Conservation (phyloP, 2,329 filamentous ascomycete species). For the Fusarium nematophilum region DNA sequence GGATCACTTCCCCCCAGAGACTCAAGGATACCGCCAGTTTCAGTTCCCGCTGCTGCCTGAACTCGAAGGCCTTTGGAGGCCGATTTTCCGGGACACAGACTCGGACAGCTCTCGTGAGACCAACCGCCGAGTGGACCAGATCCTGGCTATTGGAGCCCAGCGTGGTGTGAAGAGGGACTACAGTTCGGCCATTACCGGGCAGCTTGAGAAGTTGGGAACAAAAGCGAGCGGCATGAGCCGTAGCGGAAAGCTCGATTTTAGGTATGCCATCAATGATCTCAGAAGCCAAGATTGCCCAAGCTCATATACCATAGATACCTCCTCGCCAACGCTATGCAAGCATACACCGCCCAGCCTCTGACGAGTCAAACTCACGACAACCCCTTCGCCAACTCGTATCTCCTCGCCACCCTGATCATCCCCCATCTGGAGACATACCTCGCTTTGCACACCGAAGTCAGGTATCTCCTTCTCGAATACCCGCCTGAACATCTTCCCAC, state of each 20-base stretch:
- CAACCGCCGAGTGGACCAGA: conserved; percentile 63
- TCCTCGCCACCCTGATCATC: conserved; percentile 68
- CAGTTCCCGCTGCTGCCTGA: conserved; percentile 61
- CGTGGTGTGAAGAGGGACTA: conserved; percentile 64
- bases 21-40: conserved; percentile 60
- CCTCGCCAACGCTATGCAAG: conserved; percentile 70
- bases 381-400: conserved; percentile 64
- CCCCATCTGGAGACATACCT: conserved; percentile 72
- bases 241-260: conserved; percentile 68
- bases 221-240: conserved; percentile 61
- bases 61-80: conserved; percentile 63
- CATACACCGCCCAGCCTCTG: conserved; percentile 63
- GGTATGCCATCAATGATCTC: conserved; percentile 55
- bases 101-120: conserved; percentile 45
- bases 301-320: conserved; percentile 60
- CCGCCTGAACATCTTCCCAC: conserved; percentile 66
- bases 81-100: conserved; percentile 58
- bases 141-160: conserved; percentile 70
- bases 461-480: conserved; percentile 70
- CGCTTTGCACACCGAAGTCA: conserved; percentile 61
- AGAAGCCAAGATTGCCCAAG: not conserved
- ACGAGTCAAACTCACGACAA: conserved; percentile 63
- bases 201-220: conserved; percentile 66
- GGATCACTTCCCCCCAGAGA: conserved; percentile 61
- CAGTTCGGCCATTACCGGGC: conserved; percentile 59